Evolutionary conservation across 331 rosid species (phyloP), one percentile per base, ranked within the genome.

Genomic region (Stylosanthes scabra): DNA sequence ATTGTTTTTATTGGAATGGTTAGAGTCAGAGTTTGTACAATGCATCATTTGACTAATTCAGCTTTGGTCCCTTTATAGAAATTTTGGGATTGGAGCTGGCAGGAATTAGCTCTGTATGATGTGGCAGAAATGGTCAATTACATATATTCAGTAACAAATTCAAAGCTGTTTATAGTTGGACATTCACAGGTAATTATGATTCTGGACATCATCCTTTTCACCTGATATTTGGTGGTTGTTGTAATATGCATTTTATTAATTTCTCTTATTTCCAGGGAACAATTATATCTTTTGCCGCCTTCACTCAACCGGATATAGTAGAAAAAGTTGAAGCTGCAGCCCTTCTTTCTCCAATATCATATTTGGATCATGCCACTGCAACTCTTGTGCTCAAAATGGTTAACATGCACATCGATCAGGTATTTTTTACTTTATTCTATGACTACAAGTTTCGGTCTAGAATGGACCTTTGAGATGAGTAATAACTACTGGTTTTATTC

Each of bases 31-130:
- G 62, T 42, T 34, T 70, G 71, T 7, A 58, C 55, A n/a, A 66
- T 51, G 59, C 63, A 45, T 63, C n/a, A 46, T 51, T 29, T 49
- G 76, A 76, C 59, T 74, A 59, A 68, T 29, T 40, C 55, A 58
- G 44, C 68, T 58, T 66, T 74, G 66, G 66, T 78, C 58, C 58
- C 59, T 56, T 78, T 83, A 79, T 80, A 94, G 99, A 81, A 86
- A 1, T 94, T 89, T 83, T 94, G 97, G 97, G 89, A 89, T 77
- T 94, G 98, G 98, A 94, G 96, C 87, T 88, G 96, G 96, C 86
- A 91, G 80, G 98, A 94, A 45, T 83, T 94, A 73, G 96, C 93
- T 59, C 78, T 84, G 31, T 84, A 78, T 79, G 99, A 94, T 80
- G 82, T 91, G 70, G 85, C 89, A 49, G 91, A 81, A 79, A 89